These are phyloP conservation scores for Phytophthora parvispora DNA, from an alignment of 352 stramenopile species.

Conservation along the genomic window DNA sequence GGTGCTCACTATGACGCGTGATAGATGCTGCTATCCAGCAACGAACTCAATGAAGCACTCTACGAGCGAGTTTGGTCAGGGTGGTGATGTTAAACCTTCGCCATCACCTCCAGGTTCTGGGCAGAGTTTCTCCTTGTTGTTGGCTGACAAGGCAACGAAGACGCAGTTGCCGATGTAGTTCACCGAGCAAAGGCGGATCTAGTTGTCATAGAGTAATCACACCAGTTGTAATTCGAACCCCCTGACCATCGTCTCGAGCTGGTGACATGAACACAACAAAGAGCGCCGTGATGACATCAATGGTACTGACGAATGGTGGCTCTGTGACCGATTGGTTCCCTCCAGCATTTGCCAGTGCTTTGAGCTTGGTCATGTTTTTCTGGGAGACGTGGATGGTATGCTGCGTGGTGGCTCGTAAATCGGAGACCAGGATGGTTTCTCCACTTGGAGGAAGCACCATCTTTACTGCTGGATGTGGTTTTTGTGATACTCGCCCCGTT, in stretches of 20 bases:
- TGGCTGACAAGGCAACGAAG: conserved; percentile 47
- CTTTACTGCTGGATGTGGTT: conserved; percentile 44
- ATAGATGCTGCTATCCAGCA: not conserved
- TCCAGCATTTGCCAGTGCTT: not conserved
- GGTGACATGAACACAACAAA: conserved; percentile 50
- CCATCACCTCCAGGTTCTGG: not conserved
- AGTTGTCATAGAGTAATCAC: conserved; percentile 52
- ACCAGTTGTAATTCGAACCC: conserved; percentile 45
- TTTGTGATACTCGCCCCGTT: conserved; percentile 8
- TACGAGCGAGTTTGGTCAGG: not conserved
- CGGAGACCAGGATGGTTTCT: not conserved
- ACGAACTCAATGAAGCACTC: conserved; percentile 4
- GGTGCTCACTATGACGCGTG: not conserved
- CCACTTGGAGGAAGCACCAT: not conserved
- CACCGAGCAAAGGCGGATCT: conserved; percentile 35
- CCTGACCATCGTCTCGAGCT: conserved; percentile 41
- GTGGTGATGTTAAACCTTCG: not conserved
- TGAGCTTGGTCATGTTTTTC: conserved; percentile 31
- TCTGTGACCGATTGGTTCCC: not conserved
- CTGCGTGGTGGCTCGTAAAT: conserved; percentile 26
- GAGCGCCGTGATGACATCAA: conserved; percentile 51
- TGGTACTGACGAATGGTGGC: conserved; percentile 46
- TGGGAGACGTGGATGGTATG: conserved; percentile 45
- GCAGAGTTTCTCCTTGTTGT: conserved; percentile 28
- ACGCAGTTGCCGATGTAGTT: conserved; percentile 56